phyloP scores from a whole-genome alignment of 2,329 filamentous ascomycete species.

The Aspergillus fumigatiaffinis region DNA sequence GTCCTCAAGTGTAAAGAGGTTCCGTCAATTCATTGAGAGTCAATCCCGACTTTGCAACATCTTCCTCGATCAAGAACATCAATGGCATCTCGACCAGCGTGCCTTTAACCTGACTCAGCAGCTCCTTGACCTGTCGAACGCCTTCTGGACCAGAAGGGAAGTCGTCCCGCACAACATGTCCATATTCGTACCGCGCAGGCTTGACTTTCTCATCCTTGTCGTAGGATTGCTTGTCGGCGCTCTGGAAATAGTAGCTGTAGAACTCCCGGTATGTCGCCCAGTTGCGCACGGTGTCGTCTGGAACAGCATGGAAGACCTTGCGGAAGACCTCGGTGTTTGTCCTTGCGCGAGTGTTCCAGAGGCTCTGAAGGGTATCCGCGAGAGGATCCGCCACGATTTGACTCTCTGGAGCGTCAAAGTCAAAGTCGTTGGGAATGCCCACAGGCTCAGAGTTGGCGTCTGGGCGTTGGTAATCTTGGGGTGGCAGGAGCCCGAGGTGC shows the following conservation, averaged over 20 bases:
- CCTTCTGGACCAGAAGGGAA: slow-evolving; percentile 62
- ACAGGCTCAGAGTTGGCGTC: slow-evolving; percentile 57
- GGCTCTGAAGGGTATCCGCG: slow-evolving; percentile 50
- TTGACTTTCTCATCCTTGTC: slow-evolving; percentile 41
- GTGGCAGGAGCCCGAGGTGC: slow-evolving; percentile 75
- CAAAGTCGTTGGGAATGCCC: slow-evolving; percentile 52
- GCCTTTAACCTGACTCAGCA: slow-evolving; percentile 63
- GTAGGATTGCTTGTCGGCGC: slow-evolving; percentile 39
- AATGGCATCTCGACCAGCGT: slow-evolving; percentile 87
- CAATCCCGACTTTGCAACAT: slow-evolving; percentile 80
- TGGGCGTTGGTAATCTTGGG: slow-evolving; percentile 64
- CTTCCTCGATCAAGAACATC: slow-evolving; percentile 77
- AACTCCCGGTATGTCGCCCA: slow-evolving; percentile 63
- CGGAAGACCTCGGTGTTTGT: slow-evolving; percentile 59
- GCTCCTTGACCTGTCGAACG: slow-evolving; percentile 67
- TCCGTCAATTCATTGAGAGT: slow-evolving; percentile 68
- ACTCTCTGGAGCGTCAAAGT: slow-evolving; percentile 49
- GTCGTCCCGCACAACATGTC: slow-evolving; percentile 79
- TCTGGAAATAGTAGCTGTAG: slow-evolving; percentile 58
- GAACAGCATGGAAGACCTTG: slow-evolving; percentile 60
- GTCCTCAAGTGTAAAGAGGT: slow-evolving; percentile 62
- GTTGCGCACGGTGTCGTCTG: slow-evolving; percentile 54
- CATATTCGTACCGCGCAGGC: slow-evolving; percentile 66
- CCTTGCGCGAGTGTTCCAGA: slow-evolving; percentile 57
- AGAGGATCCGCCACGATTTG: slow-evolving; percentile 56